Percentiles rank a stretch among this genome's conserved stretches.
Evolutionary conservation across 2,329 filamentous ascomycete species (phyloP).

Genomic region (Amauroascus niger): DNA sequence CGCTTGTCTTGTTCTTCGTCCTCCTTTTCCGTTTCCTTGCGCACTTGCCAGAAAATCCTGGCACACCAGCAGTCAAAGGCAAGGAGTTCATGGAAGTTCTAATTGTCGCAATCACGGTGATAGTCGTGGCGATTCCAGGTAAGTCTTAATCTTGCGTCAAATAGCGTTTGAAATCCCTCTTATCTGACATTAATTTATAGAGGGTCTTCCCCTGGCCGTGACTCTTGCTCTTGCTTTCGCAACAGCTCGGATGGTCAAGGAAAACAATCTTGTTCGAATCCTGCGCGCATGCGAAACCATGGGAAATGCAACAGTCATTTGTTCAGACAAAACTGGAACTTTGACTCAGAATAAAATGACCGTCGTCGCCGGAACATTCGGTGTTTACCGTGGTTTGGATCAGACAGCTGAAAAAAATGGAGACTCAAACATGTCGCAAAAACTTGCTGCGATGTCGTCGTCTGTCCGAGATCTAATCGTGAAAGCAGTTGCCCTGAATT

Average conservation of each 20-base stretch:
- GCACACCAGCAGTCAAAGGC: slow-evolving; percentile 61
- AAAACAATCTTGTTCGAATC: slow-evolving; percentile 67
- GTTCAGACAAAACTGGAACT: slow-evolving; percentile 70
- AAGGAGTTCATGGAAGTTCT: slow-evolving; percentile 67
- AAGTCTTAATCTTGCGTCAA: slow-evolving; percentile 11
- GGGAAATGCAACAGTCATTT: slow-evolving; percentile 71
- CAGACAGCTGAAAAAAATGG: slow-evolving; percentile 25
- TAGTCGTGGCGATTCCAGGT: slow-evolving; percentile 64
- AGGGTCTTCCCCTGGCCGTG: slow-evolving; percentile 68
- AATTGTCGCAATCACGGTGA: slow-evolving; percentile 68
- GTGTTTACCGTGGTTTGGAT: slow-evolving; percentile 49
- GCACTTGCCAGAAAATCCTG: slow-evolving; percentile 46
- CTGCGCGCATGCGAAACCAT: slow-evolving; percentile 72
- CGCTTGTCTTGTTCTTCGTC: slow-evolving; percentile 73
- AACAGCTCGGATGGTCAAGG: slow-evolving; percentile 65
- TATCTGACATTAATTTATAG: slow-evolving; percentile 26
- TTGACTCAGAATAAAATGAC: slow-evolving; percentile 68
- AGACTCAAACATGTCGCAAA: slow-evolving; percentile 21
- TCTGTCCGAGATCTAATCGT: slow-evolving; percentile 30
- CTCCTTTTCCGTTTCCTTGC: slow-evolving; percentile 79
- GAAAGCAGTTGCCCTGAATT: slow-evolving; percentile 42
- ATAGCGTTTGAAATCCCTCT: background rate
- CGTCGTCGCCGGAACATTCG: slow-evolving; percentile 62
- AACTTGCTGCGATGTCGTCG: slow-evolving; percentile 27
- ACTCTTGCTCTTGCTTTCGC: slow-evolving; percentile 68